Percentiles rank a stretch among this genome's conserved stretches.
phyloP scores from a whole-genome alignment of 2,329 filamentous ascomycete genomes.

The Grosmannia penicillata region DNA sequence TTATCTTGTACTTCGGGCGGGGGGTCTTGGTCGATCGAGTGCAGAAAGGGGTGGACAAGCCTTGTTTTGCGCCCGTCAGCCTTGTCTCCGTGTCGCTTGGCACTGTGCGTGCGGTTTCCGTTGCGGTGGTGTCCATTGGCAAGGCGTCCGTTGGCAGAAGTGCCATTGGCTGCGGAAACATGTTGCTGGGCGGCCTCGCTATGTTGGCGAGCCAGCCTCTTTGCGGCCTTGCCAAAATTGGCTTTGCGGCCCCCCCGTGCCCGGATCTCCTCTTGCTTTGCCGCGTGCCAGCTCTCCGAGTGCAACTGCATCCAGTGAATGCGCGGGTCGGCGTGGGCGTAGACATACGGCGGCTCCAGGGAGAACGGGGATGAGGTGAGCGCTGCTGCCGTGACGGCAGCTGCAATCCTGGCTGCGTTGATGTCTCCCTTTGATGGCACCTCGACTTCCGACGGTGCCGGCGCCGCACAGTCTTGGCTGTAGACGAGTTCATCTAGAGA shows the following conservation, averaged over 20 bases:
- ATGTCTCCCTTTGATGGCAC: conserved; percentile 7
- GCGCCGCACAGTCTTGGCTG: conserved; percentile 10
- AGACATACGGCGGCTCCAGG: conserved; percentile 19
- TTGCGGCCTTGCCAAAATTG: conserved; percentile 30
- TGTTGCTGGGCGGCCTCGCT: not conserved
- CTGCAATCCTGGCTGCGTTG: not conserved
- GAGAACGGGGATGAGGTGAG: conserved; percentile 6
- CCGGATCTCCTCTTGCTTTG: conserved; percentile 34
- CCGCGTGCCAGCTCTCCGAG: conserved; percentile 28
- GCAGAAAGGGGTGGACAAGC: too few relatives aligned
- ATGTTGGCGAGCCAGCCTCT: conserved; percentile 19
- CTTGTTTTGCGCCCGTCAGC: too few relatives aligned
- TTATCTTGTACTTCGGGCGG: conserved; percentile 3
- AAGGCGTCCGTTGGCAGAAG: too few relatives aligned
- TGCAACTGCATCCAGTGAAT: conserved; percentile 29
- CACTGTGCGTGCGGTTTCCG: too few relatives aligned
- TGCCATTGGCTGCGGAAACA: not conserved
- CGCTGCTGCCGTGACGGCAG: not conserved
- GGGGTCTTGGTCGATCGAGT: not conserved
- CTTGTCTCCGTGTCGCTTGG: too few relatives aligned
- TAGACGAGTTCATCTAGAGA: conserved; percentile 15
- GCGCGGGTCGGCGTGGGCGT: conserved; percentile 33
- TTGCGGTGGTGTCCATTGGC: too few relatives aligned
- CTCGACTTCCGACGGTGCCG: conserved; percentile 10
- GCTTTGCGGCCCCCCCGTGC: conserved; percentile 32